Base-by-base conservation (phyloP, 495 filamentous ascomycete genomes). In the Staphylotrichum longicolle region DNA sequence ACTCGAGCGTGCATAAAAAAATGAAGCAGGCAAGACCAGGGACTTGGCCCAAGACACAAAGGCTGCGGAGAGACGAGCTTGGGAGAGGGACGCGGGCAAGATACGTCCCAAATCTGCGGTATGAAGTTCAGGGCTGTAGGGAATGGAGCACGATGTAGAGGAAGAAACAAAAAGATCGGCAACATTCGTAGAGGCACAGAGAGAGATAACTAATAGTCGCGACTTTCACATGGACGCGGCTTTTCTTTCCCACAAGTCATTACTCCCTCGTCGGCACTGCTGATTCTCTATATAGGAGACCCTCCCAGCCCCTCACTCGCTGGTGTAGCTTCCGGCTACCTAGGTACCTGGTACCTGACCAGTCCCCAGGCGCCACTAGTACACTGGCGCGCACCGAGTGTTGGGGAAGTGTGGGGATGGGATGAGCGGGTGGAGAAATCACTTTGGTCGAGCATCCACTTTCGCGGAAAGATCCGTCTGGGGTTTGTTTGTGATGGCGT, bases 371-470 rank as follows among this genome's bases (percentile, higher is more conserved):
- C 20, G 20, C 20, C 20, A 27, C 20, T 27, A 27, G 20, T 27
- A 1, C 20, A 11, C 42, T 5, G 12, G 7, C 42, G 12, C 7
- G 42, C 7, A 9, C 10, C 45, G 6, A 27, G 45, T n/a, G 20
- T n/a, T n/a, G 45, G 45, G 20, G 15, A 47, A 47, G 45, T 47
- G 45, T 47, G 45, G 45, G 20, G 45, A 47, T 47, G 45, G 45
- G 45, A 27, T 27, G 20, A 27, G 20, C 20, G 20, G 20, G 15
- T 3, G 15, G 7, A 20, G 6, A 27, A n/a, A 7, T 47, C 6
- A n/a, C 42, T 14, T 45, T 47, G 14, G 20, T 27, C 20, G 20
- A 27, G 20, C 20, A 27, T 27, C 20, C 20, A 27, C 20, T 27
- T 27, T 27, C 6, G 45, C 45, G 15, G 14, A 27, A 20, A 20